These are phyloP conservation scores for Beta vulgaris DNA, from an alignment of 148 eudicot species.

Conservation along the genomic window DNA sequence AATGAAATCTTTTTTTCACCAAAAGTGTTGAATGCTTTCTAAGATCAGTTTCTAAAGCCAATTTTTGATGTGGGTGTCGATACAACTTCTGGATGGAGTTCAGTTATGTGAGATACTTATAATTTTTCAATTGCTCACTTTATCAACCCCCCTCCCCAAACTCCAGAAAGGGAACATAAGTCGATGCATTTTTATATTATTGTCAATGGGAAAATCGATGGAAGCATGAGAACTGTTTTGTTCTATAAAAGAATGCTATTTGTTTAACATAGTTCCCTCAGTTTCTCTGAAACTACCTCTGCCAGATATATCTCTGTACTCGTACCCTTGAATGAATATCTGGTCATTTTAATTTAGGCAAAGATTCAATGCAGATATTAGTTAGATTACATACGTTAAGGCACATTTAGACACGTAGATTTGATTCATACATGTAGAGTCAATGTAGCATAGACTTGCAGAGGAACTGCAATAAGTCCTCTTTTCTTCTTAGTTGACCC, in stretches of 20 bases:
- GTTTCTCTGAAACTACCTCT: neutral
- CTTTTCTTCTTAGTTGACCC: neutral
- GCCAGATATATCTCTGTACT: neutral
- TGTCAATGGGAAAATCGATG: neutral
- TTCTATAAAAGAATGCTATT: neutral
- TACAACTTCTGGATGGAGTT: neutral
- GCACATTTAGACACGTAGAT: neutral
- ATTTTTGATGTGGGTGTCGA: neutral
- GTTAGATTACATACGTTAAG: neutral
- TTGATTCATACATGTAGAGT: neutral
- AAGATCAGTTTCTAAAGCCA: neutral
- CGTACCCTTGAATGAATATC: neutral
- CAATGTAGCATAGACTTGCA: neutral
- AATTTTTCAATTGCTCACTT: neutral
- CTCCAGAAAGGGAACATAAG: neutral
- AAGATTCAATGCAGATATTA: neutral
- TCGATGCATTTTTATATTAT: neutral
- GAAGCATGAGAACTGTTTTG: neutral
- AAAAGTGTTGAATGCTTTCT: neutral
- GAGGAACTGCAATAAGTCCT: neutral
- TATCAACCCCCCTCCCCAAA: neutral
- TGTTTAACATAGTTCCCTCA: neutral
- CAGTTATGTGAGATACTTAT: neutral
- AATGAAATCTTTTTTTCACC: neutral
- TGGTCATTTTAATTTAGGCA: neutral